Percentiles rank a stretch among this genome's conserved stretches.
Evolutionary conservation across 108 stramenopile species (phyloP).

Genomic region (Hondaea fermentalgiana): DNA sequence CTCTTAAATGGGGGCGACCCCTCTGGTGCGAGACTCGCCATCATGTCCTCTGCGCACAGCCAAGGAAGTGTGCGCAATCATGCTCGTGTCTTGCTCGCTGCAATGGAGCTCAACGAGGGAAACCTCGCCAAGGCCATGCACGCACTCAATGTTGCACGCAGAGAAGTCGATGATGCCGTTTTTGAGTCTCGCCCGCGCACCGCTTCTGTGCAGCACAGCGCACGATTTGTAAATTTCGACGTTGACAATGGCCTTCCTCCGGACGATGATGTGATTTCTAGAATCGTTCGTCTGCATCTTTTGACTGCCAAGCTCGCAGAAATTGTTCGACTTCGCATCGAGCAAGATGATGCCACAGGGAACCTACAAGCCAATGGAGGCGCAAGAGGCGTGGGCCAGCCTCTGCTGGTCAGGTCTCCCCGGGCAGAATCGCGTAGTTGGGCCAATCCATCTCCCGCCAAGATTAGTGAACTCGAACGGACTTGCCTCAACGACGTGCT

Average conservation of each 20-base stretch:
- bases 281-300: background rate
- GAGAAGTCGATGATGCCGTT: background rate
- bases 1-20: background rate
- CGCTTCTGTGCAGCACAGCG: background rate
- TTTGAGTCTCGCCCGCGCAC: background rate
- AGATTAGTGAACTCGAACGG: background rate
- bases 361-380: too few species aligned
- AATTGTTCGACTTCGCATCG: background rate
- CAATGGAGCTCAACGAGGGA: background rate
- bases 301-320: background rate
- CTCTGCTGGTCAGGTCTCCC: background rate
- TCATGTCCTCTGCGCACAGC: background rate
- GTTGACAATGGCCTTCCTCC: background rate
- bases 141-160: background rate
- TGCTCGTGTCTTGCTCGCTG: background rate
- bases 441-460: background rate
- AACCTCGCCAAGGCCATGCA: background rate
- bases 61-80: background rate
- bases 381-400: too few species aligned
- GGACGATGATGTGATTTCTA: background rate
- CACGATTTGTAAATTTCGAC: background rate
- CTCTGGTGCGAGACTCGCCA: background rate
- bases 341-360: background rate
- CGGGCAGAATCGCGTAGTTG: background rate
- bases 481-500: background rate